Percentiles rank a stretch among this genome's conserved stretches.
Evolutionary conservation across 768 basidiomycete species (phyloP).

Genomic region (Omphalotus guepiniiformis): DNA sequence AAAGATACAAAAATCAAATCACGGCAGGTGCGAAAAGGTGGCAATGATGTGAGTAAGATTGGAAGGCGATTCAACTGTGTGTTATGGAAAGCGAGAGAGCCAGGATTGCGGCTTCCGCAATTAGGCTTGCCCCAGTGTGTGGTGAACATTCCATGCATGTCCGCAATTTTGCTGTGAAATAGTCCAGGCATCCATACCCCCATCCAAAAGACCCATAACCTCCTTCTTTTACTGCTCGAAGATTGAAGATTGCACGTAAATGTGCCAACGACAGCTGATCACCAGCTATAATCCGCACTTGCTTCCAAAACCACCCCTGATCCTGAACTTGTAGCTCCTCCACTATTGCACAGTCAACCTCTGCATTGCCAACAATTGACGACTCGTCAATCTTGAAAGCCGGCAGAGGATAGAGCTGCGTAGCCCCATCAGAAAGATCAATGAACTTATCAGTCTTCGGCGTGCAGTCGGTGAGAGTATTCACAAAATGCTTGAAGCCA

Average conservation of each 20-base stretch:
- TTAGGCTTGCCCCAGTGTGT: slow-evolving; percentile 29
- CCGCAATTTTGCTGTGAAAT: slow-evolving; percentile 34
- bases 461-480: slow-evolving; percentile 11
- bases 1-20: slow-evolving; percentile 32
- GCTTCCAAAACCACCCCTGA: background rate
- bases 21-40: slow-evolving; percentile 28
- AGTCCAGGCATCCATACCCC: slow-evolving; percentile 28
- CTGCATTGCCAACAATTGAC: slow-evolving; percentile 28
- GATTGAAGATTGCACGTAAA: slow-evolving; percentile 23
- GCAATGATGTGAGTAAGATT: slow-evolving; percentile 29
- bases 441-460: slow-evolving; percentile 23
- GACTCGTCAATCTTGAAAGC: slow-evolving; percentile 34
- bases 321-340: slow-evolving; percentile 21
- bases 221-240: slow-evolving; percentile 28
- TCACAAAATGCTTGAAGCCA: slow-evolving; percentile 21
- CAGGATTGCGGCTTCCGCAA: slow-evolving; percentile 25
- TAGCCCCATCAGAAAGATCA: slow-evolving; percentile 24
- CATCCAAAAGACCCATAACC: slow-evolving; percentile 20
- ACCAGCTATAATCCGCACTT: slow-evolving; percentile 19
- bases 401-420: slow-evolving; percentile 23
- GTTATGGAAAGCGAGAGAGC: slow-evolving; percentile 31
- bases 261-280: slow-evolving; percentile 35
- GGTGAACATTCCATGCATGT: slow-evolving; percentile 23
- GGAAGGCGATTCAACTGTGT: slow-evolving; percentile 28
- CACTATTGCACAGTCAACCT: slow-evolving; percentile 26